Conservation (phyloP, 2,329 filamentous ascomycete species). For the Delphinella strobiligena region DNA sequence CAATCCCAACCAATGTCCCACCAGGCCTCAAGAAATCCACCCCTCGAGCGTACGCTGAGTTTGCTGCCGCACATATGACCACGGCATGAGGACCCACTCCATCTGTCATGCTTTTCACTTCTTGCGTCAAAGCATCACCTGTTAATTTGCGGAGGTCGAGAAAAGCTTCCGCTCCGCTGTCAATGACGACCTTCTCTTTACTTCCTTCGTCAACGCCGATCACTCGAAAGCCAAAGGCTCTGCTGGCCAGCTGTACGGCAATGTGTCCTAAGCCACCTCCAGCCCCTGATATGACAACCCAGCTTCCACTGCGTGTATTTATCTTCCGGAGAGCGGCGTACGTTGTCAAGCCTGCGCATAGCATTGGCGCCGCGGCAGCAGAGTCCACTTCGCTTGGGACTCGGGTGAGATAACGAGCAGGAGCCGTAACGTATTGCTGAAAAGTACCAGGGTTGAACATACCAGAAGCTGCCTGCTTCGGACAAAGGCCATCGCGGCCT, state of each 20-base stretch:
- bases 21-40: slow-evolving; percentile 32
- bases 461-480: slow-evolving; percentile 47
- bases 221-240: slow-evolving; percentile 51
- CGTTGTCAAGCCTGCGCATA: slow-evolving; percentile 57
- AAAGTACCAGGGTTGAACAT: slow-evolving; percentile 63
- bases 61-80: slow-evolving; percentile 40
- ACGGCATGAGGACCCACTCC: slow-evolving; percentile 50
- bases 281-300: slow-evolving; percentile 40
- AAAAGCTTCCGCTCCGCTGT: slow-evolving; percentile 53
- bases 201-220: slow-evolving; percentile 53
- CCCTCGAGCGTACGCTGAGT: slow-evolving; percentile 31
- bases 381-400: slow-evolving; percentile 51
- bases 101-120: slow-evolving; percentile 44
- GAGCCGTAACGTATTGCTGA: slow-evolving; percentile 50
- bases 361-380: slow-evolving; percentile 52
- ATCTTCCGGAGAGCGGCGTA: slow-evolving; percentile 53
- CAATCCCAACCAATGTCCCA: slow-evolving; percentile 34
- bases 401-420: slow-evolving; percentile 56
- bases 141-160: slow-evolving; percentile 46
- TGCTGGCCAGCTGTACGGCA: slow-evolving; percentile 45
- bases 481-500: slow-evolving; percentile 44
- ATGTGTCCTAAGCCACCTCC: slow-evolving; percentile 44
- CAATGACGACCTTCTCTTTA: slow-evolving; percentile 50
- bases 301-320: slow-evolving; percentile 46
- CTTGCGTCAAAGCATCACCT: slow-evolving; percentile 37